A percentile compares a stretch with the other conserved stretches of the same genome.
phyloP scores from a whole-genome alignment of 345 rosid genomes.

The Syzygium aqueum region DNA sequence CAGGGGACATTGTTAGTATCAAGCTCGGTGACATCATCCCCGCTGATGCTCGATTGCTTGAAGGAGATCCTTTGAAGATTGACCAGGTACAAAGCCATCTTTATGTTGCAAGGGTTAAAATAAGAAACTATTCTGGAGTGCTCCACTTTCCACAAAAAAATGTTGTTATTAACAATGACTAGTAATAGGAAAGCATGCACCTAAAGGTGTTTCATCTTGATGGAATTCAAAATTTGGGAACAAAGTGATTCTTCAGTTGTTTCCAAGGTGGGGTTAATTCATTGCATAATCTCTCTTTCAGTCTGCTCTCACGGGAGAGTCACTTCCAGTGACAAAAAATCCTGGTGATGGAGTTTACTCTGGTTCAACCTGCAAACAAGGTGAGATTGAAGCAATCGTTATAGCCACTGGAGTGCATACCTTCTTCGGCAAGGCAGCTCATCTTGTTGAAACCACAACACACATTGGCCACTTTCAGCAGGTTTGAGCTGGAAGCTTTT shows the following conservation, averaged over 20 bases:
- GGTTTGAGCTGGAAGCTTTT: constrained; percentile 20
- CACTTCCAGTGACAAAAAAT: constrained; percentile 70
- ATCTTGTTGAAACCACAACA: constrained; percentile 79
- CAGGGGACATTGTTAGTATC: constrained; percentile 49
- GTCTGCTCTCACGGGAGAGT: constrained; percentile 93
- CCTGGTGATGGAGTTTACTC: constrained; percentile 78
- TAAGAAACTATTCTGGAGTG: neutral
- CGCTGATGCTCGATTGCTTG: constrained; percentile 52
- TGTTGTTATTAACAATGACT: neutral
- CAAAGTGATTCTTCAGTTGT: neutral
- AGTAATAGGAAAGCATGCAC: neutral
- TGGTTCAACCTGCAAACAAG: constrained; percentile 91
- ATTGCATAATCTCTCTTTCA: constrained; percentile 12
- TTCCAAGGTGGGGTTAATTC: neutral
- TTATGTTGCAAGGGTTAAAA: neutral
- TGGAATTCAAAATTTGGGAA: neutral
- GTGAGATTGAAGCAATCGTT: constrained; percentile 87
- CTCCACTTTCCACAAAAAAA: neutral
- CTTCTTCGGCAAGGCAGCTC: constrained; percentile 94
- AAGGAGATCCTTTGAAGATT: constrained; percentile 60
- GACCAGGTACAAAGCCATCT: constrained; percentile 28
- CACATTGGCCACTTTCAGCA: constrained; percentile 90
- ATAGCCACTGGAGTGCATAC: constrained; percentile 90
- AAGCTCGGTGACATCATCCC: constrained; percentile 52
- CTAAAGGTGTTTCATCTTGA: neutral